Base-by-base conservation (phyloP, 2,329 filamentous ascomycete genomes). In the Hypoxylon sp. region DNA sequence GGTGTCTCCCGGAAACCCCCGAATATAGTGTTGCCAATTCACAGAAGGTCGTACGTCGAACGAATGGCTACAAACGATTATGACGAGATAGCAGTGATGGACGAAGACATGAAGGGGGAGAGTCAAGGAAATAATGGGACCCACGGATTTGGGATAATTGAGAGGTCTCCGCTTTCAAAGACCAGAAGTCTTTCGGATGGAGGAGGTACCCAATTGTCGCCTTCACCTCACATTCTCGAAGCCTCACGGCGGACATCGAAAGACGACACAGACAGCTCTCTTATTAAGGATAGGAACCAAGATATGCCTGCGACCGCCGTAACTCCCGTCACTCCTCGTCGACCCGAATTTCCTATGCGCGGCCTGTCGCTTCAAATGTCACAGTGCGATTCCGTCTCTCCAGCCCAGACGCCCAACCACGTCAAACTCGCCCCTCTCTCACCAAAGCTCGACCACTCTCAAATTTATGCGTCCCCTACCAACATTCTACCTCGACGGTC, bases 401-500 rank as follows among this genome's bases (percentile, higher is more conserved):
- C 75, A 14, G 73, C 69, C 22, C 72, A 77, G 29, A 78, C 79
- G 47, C 81, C 78, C 56, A 65, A 74, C 54, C 82, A 85, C 57
- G 81, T 84, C 70, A 90, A 87, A 75, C 83, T 90, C n/a, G 82
- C 82, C 26, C 93, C 94, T 73, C 85, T 95, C 66, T 97, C 94
- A 1, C 94, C 94, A 14, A 94, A 97, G 79, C 87, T 96, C 70
- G 94, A 97, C 79, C 87, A 92, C 62, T 91, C 91, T 19, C 92
- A 94, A 72, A 93, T 91, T 52, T 97, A 97, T 82, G 92, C 92
- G 46, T 95, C 94, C 1, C 94, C 94, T 1, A 91, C 92, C 26
- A 97, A 94, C 59, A 92, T 97, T 51, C 86, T 98, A 6, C 95
- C 95, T 17, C 90, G 95, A 71, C 91, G 94, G 68, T 98, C 94